Percentiles rank a stretch among this genome's conserved stretches.
These are phyloP conservation scores for Albugo laibachii DNA, from an alignment of 352 stramenopile genomes.

Conservation along the genomic window DNA sequence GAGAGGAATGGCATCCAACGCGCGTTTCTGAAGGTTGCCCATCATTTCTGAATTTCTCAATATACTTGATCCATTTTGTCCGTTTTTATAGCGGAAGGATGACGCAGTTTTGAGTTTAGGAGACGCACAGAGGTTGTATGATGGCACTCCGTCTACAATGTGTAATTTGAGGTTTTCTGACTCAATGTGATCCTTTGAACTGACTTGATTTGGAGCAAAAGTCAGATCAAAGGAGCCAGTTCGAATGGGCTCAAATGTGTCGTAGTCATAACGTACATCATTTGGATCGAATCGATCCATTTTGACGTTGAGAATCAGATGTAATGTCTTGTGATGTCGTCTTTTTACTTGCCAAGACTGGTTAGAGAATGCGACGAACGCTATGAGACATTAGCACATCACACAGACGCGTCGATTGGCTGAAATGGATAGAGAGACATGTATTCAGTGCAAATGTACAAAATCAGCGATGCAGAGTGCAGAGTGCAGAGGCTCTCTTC, in stretches of 20 bases:
- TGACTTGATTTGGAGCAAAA: neutral
- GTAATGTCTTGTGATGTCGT: too few relatives aligned
- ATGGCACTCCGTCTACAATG: neutral
- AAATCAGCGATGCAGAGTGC: too few relatives aligned
- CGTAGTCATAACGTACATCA: slow-evolving; percentile 57
- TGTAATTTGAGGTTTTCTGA: neutral
- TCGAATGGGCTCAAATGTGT: slow-evolving; percentile 67
- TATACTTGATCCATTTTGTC: neutral
- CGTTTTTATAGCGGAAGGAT: neutral
- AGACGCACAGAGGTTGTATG: neutral
- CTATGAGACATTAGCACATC: too few relatives aligned
- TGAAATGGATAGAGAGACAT: too few relatives aligned
- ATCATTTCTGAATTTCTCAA: neutral
- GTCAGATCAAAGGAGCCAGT: slow-evolving; percentile 75
- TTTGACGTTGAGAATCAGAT: too few relatives aligned
- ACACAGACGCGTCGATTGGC: too few relatives aligned
- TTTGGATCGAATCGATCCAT: slow-evolving; percentile 75
- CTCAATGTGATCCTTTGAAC: neutral
- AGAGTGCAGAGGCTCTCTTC: too few relatives aligned
- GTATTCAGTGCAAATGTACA: too few relatives aligned
- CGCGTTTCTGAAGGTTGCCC: neutral
- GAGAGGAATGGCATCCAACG: neutral
- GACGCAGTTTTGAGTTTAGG: neutral
- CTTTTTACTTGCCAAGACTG: too few relatives aligned
- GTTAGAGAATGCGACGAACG: too few relatives aligned